Evolutionary conservation across 176 grass and related monocot species (phyloP).

Genomic region (Avena sativa): DNA sequence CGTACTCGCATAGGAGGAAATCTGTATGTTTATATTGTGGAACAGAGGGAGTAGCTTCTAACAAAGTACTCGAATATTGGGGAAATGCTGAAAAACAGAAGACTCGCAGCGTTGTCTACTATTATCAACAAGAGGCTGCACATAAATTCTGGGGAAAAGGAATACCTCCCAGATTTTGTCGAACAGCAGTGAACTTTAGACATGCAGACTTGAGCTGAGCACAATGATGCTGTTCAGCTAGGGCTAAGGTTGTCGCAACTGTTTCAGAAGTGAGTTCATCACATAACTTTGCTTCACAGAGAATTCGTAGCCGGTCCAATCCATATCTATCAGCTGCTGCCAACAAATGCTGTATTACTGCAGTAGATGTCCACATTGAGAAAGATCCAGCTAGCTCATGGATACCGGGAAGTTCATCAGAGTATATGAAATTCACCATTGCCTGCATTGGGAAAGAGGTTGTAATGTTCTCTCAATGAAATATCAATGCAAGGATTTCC

Average conservation of each 20-base stretch:
- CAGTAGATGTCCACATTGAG: slow-evolving; percentile 70
- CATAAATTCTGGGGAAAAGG: slow-evolving; percentile 38
- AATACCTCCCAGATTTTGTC: slow-evolving; percentile 75
- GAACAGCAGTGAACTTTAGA: slow-evolving; percentile 68
- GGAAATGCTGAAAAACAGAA: slow-evolving; percentile 9
- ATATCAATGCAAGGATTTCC: slow-evolving; percentile 1
- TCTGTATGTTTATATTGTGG: background rate
- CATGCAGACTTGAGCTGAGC: slow-evolving; percentile 74
- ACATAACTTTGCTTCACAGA: slow-evolving; percentile 82
- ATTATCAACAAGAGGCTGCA: slow-evolving; percentile 17
- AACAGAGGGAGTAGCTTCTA: background rate
- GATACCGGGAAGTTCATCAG: slow-evolving; percentile 79
- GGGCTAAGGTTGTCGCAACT: slow-evolving; percentile 84
- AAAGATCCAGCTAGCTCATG: slow-evolving; percentile 73
- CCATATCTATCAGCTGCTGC: slow-evolving; percentile 91
- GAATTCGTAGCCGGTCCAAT: slow-evolving; percentile 66
- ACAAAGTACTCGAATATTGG: background rate
- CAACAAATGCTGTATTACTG: slow-evolving; percentile 76
- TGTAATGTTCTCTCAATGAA: background rate
- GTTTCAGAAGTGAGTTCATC: slow-evolving; percentile 76
- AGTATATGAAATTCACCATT: slow-evolving; percentile 83
- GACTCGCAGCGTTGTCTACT: background rate
- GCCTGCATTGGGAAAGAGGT: slow-evolving; percentile 47
- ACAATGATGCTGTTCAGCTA: slow-evolving; percentile 88
- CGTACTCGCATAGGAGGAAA: background rate